Percentiles rank a stretch among this genome's conserved stretches.
Conservation (phyloP, 2,329 filamentous ascomycete species). For the Anisogramma anomala region DNA sequence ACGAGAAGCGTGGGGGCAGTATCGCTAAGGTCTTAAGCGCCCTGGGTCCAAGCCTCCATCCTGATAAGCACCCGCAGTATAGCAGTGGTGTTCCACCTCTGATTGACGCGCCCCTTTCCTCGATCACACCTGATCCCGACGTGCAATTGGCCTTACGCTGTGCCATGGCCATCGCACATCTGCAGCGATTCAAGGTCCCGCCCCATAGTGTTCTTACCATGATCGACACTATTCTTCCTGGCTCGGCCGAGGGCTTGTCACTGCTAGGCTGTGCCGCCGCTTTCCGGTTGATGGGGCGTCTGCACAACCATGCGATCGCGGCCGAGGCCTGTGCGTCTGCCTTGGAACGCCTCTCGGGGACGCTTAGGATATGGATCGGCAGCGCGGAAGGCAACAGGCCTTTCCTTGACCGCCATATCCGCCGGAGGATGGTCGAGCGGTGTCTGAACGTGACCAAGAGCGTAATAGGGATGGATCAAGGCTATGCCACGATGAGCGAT, state of each 20-base stretch:
- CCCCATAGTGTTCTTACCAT: constrained; percentile 34
- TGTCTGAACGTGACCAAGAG: constrained; percentile 45
- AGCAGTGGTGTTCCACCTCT: constrained; percentile 27
- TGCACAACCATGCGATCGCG: constrained; percentile 36
- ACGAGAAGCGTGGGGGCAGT: constrained; percentile 41
- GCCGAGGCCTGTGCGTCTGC: constrained; percentile 35
- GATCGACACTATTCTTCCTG: constrained; percentile 38
- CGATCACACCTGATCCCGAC: constrained; percentile 36
- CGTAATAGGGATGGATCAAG: constrained; percentile 50
- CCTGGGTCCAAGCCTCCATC: constrained; percentile 31
- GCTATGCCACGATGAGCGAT: constrained; percentile 48
- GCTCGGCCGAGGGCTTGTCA: constrained; percentile 33
- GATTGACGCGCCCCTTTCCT: constrained; percentile 33
- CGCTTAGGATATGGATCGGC: constrained; percentile 50
- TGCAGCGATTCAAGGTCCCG: constrained; percentile 33
- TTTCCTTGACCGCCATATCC: constrained; percentile 39
- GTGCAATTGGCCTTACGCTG: constrained; percentile 46
- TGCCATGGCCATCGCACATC: constrained; percentile 48
- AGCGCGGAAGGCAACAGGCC: constrained; percentile 37
- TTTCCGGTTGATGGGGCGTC: constrained; percentile 45
- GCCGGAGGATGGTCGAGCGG: constrained; percentile 41
- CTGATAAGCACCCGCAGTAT: constrained; percentile 23
- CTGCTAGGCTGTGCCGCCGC: constrained; percentile 49
- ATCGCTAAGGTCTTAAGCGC: constrained; percentile 46
- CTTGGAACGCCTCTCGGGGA: constrained; percentile 46